phyloP scores from a whole-genome alignment of 129 eudicot species.

The Flaveria sonorensis region DNA sequence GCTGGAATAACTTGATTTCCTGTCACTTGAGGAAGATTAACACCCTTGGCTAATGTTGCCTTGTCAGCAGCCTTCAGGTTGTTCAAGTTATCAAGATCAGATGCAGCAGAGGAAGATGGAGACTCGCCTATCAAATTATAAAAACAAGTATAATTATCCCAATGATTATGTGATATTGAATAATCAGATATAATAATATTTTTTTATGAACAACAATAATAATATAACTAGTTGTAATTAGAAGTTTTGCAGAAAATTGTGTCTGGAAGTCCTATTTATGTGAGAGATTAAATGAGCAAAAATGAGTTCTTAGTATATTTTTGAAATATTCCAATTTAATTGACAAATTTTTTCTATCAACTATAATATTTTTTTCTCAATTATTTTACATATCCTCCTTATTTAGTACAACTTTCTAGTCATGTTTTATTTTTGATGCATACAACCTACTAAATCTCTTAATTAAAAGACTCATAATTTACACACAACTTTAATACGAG shows the following conservation, averaged over 20 bases:
- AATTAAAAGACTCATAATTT: neutral
- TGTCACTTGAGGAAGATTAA: slow-evolving; percentile 51
- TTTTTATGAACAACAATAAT: too few relatives aligned
- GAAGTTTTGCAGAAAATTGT: neutral
- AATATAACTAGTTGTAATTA: neutral
- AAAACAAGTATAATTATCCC: neutral
- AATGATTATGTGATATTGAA: slow-evolving; percentile 2
- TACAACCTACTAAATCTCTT: neutral
- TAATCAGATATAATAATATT: neutral
- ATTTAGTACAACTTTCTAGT: neutral
- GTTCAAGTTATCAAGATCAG: slow-evolving; percentile 89
- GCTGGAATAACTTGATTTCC: slow-evolving; percentile 72
- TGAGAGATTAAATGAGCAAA: neutral
- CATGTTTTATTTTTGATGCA: neutral
- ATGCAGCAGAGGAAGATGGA: slow-evolving; percentile 88
- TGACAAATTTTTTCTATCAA: neutral
- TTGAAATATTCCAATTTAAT: neutral
- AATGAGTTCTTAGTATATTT: neutral
- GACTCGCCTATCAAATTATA: slow-evolving; percentile 62
- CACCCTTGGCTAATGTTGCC: slow-evolving; percentile 56
- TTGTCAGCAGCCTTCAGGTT: slow-evolving; percentile 55
- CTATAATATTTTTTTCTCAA: neutral
- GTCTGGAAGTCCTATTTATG: neutral
- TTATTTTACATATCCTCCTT: neutral
- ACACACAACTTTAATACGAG: too few relatives aligned